Conservation (phyloP, 2,329 filamentous ascomycete species). For the Fusarium decemcellulare region DNA sequence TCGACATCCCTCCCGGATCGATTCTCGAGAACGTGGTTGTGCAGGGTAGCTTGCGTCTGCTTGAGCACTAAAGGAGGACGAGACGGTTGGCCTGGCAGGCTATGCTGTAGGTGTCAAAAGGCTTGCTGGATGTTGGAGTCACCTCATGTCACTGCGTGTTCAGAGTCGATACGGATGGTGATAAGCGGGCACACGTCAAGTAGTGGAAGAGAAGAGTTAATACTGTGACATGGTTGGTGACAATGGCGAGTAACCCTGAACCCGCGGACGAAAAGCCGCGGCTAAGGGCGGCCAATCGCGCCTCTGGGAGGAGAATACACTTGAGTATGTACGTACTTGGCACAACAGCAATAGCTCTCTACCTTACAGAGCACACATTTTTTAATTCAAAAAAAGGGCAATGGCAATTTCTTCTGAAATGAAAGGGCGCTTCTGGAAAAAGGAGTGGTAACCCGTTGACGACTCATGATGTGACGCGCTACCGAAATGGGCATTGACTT, state of each 20-base stretch:
- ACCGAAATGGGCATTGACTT: constrained; percentile 10
- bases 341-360: constrained; percentile 37
- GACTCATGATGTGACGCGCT: constrained; percentile 21
- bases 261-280: constrained; percentile 2
- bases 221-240: constrained; percentile 10
- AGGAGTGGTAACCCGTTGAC: neutral
- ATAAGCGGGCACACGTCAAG: constrained; percentile 1
- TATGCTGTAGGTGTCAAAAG: constrained; percentile 5
- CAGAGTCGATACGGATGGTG: constrained; percentile 15
- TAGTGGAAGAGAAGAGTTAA: constrained; percentile 1
- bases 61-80: constrained; percentile 69
- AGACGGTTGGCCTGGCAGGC: constrained; percentile 8
- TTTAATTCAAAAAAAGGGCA: constrained; percentile 38
- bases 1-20: constrained; percentile 96
- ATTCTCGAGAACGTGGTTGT: constrained; percentile 99
- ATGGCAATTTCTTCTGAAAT: constrained; percentile 34
- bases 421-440: constrained; percentile 12
- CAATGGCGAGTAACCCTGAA: constrained; percentile 7
- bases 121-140: constrained; percentile 14
- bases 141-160: constrained; percentile 22
- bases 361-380: constrained; percentile 36
- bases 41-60: constrained; percentile 89
- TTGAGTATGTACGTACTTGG: constrained; percentile 42
- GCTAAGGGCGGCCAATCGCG: constrained; percentile 8
- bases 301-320: constrained; percentile 24